A percentile compares a stretch with the other conserved stretches of the same genome.
Evolutionary conservation across 164 flowering plant genomes (phyloP).

Genomic region (Vitis rupestris): DNA sequence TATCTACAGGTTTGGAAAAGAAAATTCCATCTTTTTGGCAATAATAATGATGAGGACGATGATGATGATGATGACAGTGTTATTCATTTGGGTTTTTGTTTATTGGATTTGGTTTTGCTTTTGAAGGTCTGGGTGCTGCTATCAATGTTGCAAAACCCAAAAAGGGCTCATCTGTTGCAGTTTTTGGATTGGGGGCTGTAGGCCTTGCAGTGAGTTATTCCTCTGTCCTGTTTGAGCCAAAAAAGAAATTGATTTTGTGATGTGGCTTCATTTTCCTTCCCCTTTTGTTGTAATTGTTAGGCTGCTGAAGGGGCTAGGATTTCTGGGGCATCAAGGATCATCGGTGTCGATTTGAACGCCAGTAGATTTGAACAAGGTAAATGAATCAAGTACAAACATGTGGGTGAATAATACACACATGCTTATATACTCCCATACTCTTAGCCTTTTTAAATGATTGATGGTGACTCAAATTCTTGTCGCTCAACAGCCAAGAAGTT

Average conservation of each 20-base stretch:
- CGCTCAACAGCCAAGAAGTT: constrained; percentile 40
- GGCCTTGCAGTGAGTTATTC: constrained; percentile 49
- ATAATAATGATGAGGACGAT: neutral
- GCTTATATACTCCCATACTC: no score
- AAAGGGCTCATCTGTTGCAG: constrained; percentile 44
- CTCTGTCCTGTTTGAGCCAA: neutral
- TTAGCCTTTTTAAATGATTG: neutral
- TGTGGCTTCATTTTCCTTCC: neutral
- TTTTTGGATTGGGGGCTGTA: constrained; percentile 56
- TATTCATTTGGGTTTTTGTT: neutral
- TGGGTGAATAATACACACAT: neutral
- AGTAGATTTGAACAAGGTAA: constrained; percentile 37
- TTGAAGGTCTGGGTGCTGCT: constrained; percentile 49
- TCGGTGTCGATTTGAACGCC: constrained; percentile 45
- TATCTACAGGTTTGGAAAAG: constrained; percentile 33
- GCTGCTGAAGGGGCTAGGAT: constrained; percentile 58
- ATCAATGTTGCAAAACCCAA: constrained; percentile 58
- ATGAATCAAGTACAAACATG: neutral
- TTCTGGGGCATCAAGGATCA: constrained; percentile 40
- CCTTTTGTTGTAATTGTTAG: constrained; percentile 9
- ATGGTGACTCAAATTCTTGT: neutral
- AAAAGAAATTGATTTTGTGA: neutral
- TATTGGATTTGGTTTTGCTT: neutral
- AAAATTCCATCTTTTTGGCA: neutral
- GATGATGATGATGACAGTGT: neutral